A percentile compares a stretch with the other conserved stretches of the same genome.
phyloP scores from a whole-genome alignment of 2,329 filamentous ascomycete genomes.

The Boeremia exigua region DNA sequence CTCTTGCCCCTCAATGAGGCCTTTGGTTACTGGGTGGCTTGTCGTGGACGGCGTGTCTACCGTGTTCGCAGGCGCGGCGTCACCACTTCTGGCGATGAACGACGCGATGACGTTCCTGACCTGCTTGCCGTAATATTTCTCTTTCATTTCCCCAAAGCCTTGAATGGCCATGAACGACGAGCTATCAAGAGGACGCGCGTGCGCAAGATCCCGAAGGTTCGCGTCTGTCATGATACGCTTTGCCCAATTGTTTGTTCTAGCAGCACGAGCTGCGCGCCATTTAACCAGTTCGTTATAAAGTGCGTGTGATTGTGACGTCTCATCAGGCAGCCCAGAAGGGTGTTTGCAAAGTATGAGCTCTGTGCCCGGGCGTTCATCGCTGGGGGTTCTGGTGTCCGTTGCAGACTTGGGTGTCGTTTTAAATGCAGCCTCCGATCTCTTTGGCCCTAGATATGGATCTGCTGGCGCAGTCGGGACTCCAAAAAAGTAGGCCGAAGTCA shows the following conservation, averaged over 20 bases:
- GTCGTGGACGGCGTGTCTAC: background rate
- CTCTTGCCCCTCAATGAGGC: background rate
- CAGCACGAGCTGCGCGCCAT: conserved; percentile 29
- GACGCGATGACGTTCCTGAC: conserved; percentile 35
- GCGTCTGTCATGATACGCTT: conserved; percentile 29
- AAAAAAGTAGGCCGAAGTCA: conserved; percentile 33
- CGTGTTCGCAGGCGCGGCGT: background rate
- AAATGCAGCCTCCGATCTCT: background rate
- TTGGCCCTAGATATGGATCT: background rate
- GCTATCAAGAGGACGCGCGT: conserved; percentile 25
- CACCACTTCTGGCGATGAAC: conserved; percentile 18
- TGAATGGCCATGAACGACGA: conserved; percentile 29
- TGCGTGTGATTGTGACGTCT: conserved; percentile 19
- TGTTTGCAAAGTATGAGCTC: background rate
- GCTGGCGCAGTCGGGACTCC: conserved; percentile 14
- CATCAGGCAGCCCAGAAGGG: background rate
- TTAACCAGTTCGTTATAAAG: conserved; percentile 26
- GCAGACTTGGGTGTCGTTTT: background rate
- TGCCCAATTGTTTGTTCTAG: conserved; percentile 7
- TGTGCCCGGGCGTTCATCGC: background rate
- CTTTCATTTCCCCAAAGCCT: conserved; percentile 30
- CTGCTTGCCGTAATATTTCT: conserved; percentile 32
- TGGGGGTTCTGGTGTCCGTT: background rate
- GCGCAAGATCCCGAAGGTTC: conserved; percentile 34
- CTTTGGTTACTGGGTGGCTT: background rate